Percentiles rank a stretch among this genome's conserved stretches.
phyloP scores from a whole-genome alignment of 78 protist genomes.

The Protostelium mycophagum region DNA sequence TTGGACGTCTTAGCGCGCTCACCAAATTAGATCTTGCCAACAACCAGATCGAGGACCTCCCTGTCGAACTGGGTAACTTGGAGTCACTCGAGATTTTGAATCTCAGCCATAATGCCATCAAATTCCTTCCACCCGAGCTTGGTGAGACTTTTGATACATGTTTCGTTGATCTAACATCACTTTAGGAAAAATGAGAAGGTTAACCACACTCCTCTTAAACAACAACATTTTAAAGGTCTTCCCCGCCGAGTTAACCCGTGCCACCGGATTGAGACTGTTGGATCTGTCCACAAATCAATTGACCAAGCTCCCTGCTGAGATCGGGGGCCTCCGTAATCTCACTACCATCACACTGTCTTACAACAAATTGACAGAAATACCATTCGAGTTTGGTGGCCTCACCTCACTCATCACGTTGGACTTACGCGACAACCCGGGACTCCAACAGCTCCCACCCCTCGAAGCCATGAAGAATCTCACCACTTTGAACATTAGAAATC shows the following conservation, averaged over 20 bases:
- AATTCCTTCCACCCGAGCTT: conserved; percentile 61
- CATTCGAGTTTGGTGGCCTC: conserved; percentile 45
- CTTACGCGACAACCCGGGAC: conserved; percentile 64
- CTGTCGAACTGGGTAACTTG: conserved; percentile 33
- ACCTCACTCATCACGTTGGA: conserved; percentile 44
- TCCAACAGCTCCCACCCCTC: conserved; percentile 52
- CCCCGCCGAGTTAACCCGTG: conserved; percentile 51
- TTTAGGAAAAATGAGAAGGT: conserved; percentile 14
- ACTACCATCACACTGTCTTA: conserved; percentile 29
- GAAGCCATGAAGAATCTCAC: conserved; percentile 38
- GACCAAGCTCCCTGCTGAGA: conserved; percentile 51
- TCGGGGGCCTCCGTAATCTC: conserved; percentile 36
- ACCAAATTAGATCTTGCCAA: conserved; percentile 44
- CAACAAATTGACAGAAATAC: conserved; percentile 53
- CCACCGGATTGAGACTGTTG: conserved; percentile 33
- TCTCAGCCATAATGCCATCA: conserved; percentile 50
- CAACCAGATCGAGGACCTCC: conserved; percentile 65
- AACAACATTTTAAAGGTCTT: conserved; percentile 45
- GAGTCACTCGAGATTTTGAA: conserved; percentile 42
- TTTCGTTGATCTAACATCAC: neutral
- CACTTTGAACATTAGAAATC: conserved; percentile 46
- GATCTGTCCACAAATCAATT: conserved; percentile 51
- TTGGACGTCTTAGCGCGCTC: conserved; percentile 40
- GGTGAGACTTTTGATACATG: conserved; percentile 7
- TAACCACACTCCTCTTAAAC: conserved; percentile 24